These are phyloP conservation scores for Gentiana straminea DNA, from an alignment of 257 asterid genomes.

Conservation along the genomic window DNA sequence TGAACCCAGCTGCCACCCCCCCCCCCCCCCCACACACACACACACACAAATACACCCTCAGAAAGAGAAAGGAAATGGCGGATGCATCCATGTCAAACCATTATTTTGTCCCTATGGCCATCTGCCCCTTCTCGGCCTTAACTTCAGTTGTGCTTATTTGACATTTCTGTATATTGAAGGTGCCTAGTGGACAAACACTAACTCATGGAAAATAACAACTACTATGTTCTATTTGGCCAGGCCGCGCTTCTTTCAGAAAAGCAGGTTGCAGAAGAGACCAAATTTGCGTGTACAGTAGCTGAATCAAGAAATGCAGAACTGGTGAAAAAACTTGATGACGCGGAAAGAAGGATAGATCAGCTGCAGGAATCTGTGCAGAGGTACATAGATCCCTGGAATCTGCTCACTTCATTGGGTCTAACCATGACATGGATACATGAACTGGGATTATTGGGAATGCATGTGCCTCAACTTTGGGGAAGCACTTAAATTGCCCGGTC, in stretches of 20 bases:
- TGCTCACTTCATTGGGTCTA: too few species aligned
- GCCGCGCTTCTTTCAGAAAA: constrained; percentile 63
- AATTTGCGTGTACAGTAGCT: constrained; percentile 46
- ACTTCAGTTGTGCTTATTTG: too few species aligned
- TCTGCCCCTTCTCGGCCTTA: too few species aligned
- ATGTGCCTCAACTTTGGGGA: too few species aligned
- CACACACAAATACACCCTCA: too few species aligned
- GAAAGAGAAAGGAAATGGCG: background rate
- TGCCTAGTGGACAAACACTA: background rate
- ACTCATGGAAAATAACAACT: background rate
- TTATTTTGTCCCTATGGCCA: too few species aligned
- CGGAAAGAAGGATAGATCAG: constrained; percentile 64
- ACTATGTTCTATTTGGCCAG: constrained; percentile 23
- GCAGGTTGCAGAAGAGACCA: constrained; percentile 59
- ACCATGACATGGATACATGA: too few species aligned
- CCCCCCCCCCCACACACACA: too few species aligned
- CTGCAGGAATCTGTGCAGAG: constrained; percentile 85
- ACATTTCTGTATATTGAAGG: background rate
- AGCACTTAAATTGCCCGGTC: too few species aligned
- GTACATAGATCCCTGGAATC: constrained; percentile 20
- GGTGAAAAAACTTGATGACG: constrained; percentile 52
- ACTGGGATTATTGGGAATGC: too few species aligned
- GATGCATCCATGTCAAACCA: background rate
- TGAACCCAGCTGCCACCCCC: too few species aligned
- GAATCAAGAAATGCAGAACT: constrained; percentile 52